These are phyloP conservation scores for Combretum micranthum DNA, from an alignment of 345 rosid genomes.

Conservation along the genomic window DNA sequence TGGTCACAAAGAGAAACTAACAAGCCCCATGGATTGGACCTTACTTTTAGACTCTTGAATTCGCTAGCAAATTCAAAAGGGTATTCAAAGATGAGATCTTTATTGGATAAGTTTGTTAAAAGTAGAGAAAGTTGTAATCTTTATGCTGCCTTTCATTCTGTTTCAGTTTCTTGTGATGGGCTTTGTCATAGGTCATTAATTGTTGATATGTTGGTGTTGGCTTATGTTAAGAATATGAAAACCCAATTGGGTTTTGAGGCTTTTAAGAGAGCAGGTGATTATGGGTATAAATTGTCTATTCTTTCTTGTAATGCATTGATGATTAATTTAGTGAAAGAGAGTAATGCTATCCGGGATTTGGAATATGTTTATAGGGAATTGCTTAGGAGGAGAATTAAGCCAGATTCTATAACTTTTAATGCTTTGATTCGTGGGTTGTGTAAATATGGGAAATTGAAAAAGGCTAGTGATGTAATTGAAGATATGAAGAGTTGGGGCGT, in stretches of 20 bases:
- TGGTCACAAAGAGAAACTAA: constrained; percentile 47
- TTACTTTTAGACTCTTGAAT: constrained; percentile 36
- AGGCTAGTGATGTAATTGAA: constrained; percentile 54
- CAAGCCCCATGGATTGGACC: constrained; percentile 31
- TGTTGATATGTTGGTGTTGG: constrained; percentile 60
- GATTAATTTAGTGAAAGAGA: constrained; percentile 49
- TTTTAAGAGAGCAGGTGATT: constrained; percentile 69
- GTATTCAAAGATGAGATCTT: constrained; percentile 57
- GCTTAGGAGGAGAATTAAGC: constrained; percentile 51
- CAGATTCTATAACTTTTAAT: constrained; percentile 43
- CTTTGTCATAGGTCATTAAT: constrained; percentile 45
- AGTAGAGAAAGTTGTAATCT: constrained; percentile 25
- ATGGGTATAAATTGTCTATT: constrained; percentile 57
- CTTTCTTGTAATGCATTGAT: constrained; percentile 71
- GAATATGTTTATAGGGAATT: constrained; percentile 62
- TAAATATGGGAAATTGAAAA: constrained; percentile 67
- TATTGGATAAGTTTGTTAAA: constrained; percentile 50
- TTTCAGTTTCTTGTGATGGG: constrained; percentile 43
- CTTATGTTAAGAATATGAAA: constrained; percentile 45
- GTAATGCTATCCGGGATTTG: constrained; percentile 28
- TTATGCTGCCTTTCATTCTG: constrained; percentile 50
- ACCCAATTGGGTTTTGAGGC: constrained; percentile 48
- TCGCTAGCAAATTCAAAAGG: constrained; percentile 40
- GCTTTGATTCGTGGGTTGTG: constrained; percentile 50
- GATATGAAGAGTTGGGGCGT: constrained; percentile 59